phyloP scores from a whole-genome alignment of 768 basidiomycete genomes.

The Trametes maxima region DNA sequence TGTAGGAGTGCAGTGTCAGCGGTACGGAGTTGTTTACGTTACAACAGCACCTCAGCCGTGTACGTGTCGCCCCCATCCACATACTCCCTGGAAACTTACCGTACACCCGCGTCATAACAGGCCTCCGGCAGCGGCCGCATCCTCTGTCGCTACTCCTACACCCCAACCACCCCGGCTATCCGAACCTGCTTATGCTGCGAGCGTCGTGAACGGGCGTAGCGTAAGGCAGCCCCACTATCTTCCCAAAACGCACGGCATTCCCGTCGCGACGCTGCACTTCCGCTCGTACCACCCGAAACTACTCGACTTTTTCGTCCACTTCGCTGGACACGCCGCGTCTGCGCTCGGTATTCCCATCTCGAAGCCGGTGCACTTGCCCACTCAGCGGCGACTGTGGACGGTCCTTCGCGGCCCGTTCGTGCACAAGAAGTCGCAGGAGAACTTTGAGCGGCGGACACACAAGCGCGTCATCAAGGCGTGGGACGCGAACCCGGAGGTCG shows the following conservation, averaged over 20 bases:
- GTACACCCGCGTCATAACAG: background rate
- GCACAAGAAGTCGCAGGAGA: conserved; percentile 94
- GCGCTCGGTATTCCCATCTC: conserved; percentile 82
- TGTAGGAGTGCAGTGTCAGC: conserved; percentile 6
- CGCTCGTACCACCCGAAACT: conserved; percentile 69
- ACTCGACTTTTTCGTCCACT: conserved; percentile 81
- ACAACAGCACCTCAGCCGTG: conserved; percentile 7
- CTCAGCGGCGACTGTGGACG: conserved; percentile 79
- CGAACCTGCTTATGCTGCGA: conserved; percentile 50
- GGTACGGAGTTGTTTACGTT: conserved; percentile 10
- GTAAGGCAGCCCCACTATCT: conserved; percentile 57
- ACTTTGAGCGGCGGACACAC: conserved; percentile 85
- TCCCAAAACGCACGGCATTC: conserved; percentile 65
- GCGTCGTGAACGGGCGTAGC: conserved; percentile 63
- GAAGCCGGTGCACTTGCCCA: conserved; percentile 65
- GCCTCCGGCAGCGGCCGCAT: conserved; percentile 4
- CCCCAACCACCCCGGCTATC: conserved; percentile 14
- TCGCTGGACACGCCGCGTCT: conserved; percentile 82
- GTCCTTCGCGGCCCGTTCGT: conserved; percentile 85
- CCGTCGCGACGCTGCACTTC: conserved; percentile 82
- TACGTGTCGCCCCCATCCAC: background rate
- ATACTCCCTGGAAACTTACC: background rate
- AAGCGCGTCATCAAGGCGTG: conserved; percentile 88
- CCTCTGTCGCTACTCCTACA: background rate
- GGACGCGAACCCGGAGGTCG: conserved; percentile 79